Percentiles rank a stretch among this genome's conserved stretches.
phyloP scores from a whole-genome alignment of 805 yeast genomes.

The Metschnikowia cerradonensis region DNA sequence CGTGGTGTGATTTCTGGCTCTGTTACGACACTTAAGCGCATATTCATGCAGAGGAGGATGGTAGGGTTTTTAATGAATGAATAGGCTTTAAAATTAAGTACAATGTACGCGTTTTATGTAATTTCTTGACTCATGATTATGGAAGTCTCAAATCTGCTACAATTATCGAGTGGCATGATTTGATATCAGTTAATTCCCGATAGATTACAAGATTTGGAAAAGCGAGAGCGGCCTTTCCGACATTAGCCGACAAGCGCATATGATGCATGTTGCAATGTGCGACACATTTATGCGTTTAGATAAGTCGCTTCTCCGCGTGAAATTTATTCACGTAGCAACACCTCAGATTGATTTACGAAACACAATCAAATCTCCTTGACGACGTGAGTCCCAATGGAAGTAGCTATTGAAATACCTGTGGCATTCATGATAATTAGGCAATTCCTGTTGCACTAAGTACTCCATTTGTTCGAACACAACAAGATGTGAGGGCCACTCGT shows the following conservation, averaged over 20 bases:
- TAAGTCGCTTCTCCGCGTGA: not conserved
- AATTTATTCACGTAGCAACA: not conserved
- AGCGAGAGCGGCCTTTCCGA: not conserved
- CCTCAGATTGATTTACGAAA: slow-evolving; percentile 28
- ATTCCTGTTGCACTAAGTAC: slow-evolving; percentile 34
- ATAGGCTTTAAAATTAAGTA: not conserved
- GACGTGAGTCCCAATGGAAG: slow-evolving; percentile 81
- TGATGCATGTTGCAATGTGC: slow-evolving; percentile 1
- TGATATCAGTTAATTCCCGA: not conserved
- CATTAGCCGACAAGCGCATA: not conserved
- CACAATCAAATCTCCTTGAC: slow-evolving; percentile 75
- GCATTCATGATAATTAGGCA: slow-evolving; percentile 45
- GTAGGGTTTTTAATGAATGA: not conserved
- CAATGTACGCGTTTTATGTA: not conserved
- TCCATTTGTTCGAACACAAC: slow-evolving; percentile 68
- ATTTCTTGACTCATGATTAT: not conserved
- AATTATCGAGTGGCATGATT: not conserved
- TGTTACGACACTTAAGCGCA: slow-evolving; percentile 1
- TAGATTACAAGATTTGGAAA: not conserved
- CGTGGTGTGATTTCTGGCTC: slow-evolving; percentile 1
- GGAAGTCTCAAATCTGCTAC: not conserved
- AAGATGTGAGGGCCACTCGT: slow-evolving; percentile 53
- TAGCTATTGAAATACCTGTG: slow-evolving; percentile 69
- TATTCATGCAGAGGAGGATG: not conserved
- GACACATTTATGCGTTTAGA: slow-evolving; percentile 4